Evolutionary conservation across 2,329 filamentous ascomycete species (phyloP), one percentile per base, ranked within the genome.

Genomic region (Scolecobasidium constrictum): DNA sequence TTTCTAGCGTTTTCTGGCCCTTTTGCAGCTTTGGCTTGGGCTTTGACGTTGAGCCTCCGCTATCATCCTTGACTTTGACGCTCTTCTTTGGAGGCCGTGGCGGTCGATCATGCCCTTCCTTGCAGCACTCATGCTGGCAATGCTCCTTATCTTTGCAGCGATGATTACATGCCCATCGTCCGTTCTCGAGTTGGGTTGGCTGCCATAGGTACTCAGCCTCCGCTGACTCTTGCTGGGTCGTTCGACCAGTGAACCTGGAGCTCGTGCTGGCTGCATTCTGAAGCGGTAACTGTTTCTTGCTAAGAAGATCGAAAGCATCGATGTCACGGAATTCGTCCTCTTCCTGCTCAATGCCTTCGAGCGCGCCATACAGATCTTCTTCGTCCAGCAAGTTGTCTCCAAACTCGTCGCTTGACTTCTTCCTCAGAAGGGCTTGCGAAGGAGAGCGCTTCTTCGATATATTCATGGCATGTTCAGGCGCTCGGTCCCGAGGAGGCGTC

Each of bases 131-230:
- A 52, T 90, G 84, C 50, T 77, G 83, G 58, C 84, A 88, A 7
- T 55, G 61, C 31, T 57, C 63, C 50, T 74, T 78, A 49, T 80
- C 67, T 51, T 73, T 77, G 62, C 84, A 88, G 15, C 59, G 59
- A 53, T 90, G 84, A 45, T 81, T 81, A 60, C 84, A 90, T 26
- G 72, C 71, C 77, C 80, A 88, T 53, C 72, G 83, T 0, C 83
- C 83, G 53, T 84, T 88, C 0, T 67, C 59, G 47, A 87, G 69
- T 50, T 69, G 71, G 1, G 62, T 56, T 4, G 77, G 69, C 37
- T 70, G 61, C 23, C 50, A 48, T n/a, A n/a, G n/a, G n/a, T n/a
- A n/a, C n/a, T n/a, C n/a, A n/a, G n/a, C n/a, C n/a, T n/a, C n/a
- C n/a, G n/a, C n/a, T n/a, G n/a, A 26, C 38, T 22, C 44, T 20